Conservation (phyloP, 2,329 filamentous ascomycete genomes). For the Xylaria polymorpha region DNA sequence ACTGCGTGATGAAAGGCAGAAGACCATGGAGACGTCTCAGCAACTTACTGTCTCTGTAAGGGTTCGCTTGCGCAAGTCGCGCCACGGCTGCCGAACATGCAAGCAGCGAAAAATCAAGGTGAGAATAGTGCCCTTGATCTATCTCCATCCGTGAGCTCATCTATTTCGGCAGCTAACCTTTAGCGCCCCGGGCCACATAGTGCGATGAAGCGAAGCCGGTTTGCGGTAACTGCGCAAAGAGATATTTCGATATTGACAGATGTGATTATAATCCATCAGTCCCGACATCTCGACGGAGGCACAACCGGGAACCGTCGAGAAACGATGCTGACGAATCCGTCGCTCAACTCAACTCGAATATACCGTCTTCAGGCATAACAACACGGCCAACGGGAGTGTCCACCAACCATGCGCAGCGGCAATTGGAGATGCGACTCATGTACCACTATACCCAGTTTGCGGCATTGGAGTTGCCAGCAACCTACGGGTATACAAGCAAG, state of each 20-base stretch:
- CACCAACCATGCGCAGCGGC: slow-evolving; percentile 16
- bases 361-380: slow-evolving; percentile 5
- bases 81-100: slow-evolving; percentile 32
- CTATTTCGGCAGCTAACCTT: slow-evolving; percentile 1
- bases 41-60: slow-evolving; percentile 19
- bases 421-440: slow-evolving; percentile 35
- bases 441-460: slow-evolving; percentile 34
- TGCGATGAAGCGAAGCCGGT: slow-evolving; percentile 34
- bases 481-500: slow-evolving; percentile 33
- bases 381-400: slow-evolving; percentile 26
- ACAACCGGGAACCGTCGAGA: neutral
- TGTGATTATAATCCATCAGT: slow-evolving; percentile 29
- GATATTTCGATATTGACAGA: slow-evolving; percentile 30
- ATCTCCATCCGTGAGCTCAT: neutral
- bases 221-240: slow-evolving; percentile 32
- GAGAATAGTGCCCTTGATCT: slow-evolving; percentile 5
- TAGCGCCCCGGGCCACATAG: neutral
- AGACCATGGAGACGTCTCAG: slow-evolving; percentile 19
- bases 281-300: slow-evolving; percentile 20
- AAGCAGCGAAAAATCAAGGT: slow-evolving; percentile 37
- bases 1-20: neutral
- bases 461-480: slow-evolving; percentile 30
- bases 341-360: slow-evolving; percentile 1
- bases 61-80: slow-evolving; percentile 33
- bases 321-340: slow-evolving; percentile 1